Conservation (phyloP, 2,329 filamentous ascomycete species). For the Thielaviopsis musarum region DNA sequence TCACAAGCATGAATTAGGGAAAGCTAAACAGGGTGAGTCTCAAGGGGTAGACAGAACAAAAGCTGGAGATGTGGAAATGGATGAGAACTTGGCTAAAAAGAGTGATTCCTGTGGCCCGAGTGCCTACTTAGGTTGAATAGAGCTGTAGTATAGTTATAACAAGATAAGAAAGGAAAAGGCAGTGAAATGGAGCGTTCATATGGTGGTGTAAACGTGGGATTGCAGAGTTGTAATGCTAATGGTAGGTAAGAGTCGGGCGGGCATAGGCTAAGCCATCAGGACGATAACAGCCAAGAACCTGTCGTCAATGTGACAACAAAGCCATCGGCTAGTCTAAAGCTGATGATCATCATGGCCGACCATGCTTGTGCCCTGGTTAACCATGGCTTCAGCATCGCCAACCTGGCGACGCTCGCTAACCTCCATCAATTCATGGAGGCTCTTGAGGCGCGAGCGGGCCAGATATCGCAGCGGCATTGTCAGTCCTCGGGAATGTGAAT, state of each 20-base stretch:
- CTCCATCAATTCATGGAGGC: constrained; percentile 35
- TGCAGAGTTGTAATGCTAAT: too few relatives aligned
- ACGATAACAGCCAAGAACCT: background rate
- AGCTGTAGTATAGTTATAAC: too few relatives aligned
- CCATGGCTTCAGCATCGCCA: constrained; percentile 66
- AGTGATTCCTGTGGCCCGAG: too few relatives aligned
- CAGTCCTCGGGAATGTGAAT: constrained; percentile 43
- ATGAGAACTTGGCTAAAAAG: background rate
- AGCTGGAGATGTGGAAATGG: background rate
- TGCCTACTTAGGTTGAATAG: background rate
- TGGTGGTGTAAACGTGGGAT: too few relatives aligned
- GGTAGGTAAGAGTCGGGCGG: too few relatives aligned
- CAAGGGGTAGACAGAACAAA: background rate
- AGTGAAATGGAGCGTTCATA: too few relatives aligned
- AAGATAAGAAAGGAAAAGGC: too few relatives aligned
- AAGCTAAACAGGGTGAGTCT: background rate
- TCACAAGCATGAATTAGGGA: background rate
- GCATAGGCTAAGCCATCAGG: too few relatives aligned
- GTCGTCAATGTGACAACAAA: background rate
- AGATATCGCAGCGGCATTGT: constrained; percentile 39
- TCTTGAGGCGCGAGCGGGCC: constrained; percentile 51
- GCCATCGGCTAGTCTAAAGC: constrained; percentile 17
- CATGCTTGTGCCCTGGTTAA: constrained; percentile 32
- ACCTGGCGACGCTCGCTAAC: constrained; percentile 80
- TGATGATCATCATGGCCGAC: constrained; percentile 19